A percentile compares a stretch with the other conserved stretches of the same genome.
Conservation (phyloP, 1,284 basidiomycete species). For the Phenoliferia sp. region DNA sequence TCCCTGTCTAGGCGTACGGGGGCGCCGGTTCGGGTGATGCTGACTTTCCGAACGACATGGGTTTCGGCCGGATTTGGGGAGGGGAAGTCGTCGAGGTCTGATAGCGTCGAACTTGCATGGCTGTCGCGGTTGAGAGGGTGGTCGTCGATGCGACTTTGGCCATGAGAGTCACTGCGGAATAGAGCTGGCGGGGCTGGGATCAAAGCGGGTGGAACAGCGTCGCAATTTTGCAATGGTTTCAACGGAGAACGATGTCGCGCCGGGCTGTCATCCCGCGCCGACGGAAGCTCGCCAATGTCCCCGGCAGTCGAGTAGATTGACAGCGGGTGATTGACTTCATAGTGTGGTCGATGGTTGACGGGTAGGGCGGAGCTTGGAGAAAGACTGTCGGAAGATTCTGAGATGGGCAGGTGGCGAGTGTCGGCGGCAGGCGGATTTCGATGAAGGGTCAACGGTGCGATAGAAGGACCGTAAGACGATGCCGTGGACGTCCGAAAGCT, state of each 20-base stretch:
- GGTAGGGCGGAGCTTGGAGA: neutral
- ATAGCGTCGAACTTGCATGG: neutral
- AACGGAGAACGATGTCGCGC: neutral
- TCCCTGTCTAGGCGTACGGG: slow-evolving; percentile 1
- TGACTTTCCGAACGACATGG: slow-evolving; percentile 3
- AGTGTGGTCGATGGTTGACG: slow-evolving; percentile 3
- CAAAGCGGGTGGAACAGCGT: neutral
- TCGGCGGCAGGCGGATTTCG: neutral
- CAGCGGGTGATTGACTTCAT: slow-evolving; percentile 2
- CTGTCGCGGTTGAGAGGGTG: neutral
- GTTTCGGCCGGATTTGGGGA: neutral
- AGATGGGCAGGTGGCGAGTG: slow-evolving; percentile 4
- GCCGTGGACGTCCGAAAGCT: neutral
- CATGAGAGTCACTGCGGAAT: neutral
- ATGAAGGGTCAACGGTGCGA: slow-evolving; percentile 1
- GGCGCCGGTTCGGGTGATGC: neutral
- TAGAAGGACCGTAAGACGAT: neutral
- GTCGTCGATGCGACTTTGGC: neutral
- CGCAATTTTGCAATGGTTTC: neutral
- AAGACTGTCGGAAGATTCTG: neutral
- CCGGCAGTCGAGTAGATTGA: slow-evolving; percentile 19
- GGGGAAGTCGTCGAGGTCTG: neutral
- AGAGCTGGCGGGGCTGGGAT: neutral
- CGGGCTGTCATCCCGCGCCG: neutral
- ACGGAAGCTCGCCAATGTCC: slow-evolving; percentile 9